Evolutionary conservation across 495 filamentous ascomycete species (phyloP), one percentile per base, ranked within the genome.

Genomic region (Daldinia childiae): DNA sequence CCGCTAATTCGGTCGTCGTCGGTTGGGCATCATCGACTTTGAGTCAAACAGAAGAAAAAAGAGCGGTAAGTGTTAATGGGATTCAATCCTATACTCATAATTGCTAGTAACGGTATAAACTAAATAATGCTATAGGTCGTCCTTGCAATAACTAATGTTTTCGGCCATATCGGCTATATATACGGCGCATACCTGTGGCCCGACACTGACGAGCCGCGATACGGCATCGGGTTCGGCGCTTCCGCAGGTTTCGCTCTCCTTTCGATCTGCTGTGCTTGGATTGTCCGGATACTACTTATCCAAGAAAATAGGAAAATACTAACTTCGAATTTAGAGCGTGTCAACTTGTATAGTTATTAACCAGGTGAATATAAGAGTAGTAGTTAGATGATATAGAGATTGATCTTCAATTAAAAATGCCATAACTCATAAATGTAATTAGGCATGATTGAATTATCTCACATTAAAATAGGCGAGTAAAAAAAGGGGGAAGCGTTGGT

Each of bases 171-270:
- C n/a, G 79, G 76, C 6, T 83, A 79, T 61, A 81, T 85, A 45
- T 85, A 82, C 68, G 81, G 80, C 21, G 79, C 82, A 48, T 86
- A 85, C 60, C 71, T 86, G 7, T 86, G 78, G 74, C 82, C 80
- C 8, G 78, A 81, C 15, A 82, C 65, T 45, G 78, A 84, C 41
- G 80, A 66, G 58, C 83, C 84, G 3, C 72, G 79, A 12, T 85
- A 81, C 80, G 79, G 73, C 65, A 70, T 74, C 21, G 74, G 68
- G 1, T 73, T 77, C 29, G 64, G 68, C 0, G 69, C 65, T 11
- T 73, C 69, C 0, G 74, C 74, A 12, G 72, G 68, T 7, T 75
- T 77, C 24, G 64, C 73, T 7, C 64, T 77, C 24, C 64, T 72
- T 15, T 70, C 72, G 0, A 73, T 75, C 12, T 62, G 66, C 17